Base-by-base conservation (phyloP, 1,284 basidiomycete genomes). In the Megacollybia platyphylla region DNA sequence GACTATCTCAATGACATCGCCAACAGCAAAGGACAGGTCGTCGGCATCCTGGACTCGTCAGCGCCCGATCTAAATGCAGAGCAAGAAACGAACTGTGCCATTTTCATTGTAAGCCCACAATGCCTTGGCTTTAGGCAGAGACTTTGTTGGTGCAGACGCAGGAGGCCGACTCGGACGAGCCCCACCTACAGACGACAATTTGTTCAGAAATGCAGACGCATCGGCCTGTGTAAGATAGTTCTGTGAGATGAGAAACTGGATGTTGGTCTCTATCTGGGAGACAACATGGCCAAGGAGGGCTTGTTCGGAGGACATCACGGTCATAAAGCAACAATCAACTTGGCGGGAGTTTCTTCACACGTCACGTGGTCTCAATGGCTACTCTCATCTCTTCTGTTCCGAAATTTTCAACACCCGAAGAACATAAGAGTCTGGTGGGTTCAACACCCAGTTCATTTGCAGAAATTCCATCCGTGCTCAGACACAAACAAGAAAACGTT, bases 361-460 rank as follows among this genome's bases (percentile, higher is more conserved):
- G 20, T 24, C 20, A 24, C 20, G 20, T 24, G 20, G 20, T 24
- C 15, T 24, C 20, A 24, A 24, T 24, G 20, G 39, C 41, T 31
- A 63, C 59, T 10, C 52, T 70, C 48, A 73, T 83, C 48, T 58
- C 60, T 28, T 43, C 61, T 6, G 46, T 80, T 0, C 85, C 85
- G 0, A 52, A 56, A 1, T 81, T 70, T 46, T 70, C 83, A 39
- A 73, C 83, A 1, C 69, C 66, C 7, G 85, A 87, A 40, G 79
- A 88, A 51, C 82, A 89, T 60, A 62, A 61, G 28, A 56, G 61
- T 7, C 58, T 88, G 29, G 71, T 82, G 7, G 73, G 72, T 8
- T 78, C 82, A 0, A 94, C 91, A 0, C 91, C 91, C 0, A 56
- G 70, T 0, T 86, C 83, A 1, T 93, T 94, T 61, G 67, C 62